These are phyloP conservation scores for Arachis monticola DNA, from an alignment of 331 rosid species.

Conservation along the genomic window DNA sequence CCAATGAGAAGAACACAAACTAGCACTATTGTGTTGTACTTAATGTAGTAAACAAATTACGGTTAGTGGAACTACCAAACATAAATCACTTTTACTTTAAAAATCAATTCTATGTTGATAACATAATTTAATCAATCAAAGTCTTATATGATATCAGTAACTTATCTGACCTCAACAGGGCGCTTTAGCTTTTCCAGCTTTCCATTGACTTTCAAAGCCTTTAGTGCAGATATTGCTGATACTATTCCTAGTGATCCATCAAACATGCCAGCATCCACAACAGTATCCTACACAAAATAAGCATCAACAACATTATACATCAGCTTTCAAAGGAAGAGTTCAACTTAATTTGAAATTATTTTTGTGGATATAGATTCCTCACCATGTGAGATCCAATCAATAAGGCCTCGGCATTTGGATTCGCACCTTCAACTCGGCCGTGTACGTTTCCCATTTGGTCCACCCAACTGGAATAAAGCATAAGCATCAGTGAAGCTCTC, in stretches of 20 bases:
- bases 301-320: conserved; percentile 23
- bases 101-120: too few relatives aligned
- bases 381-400: conserved; percentile 93
- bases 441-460: conserved; percentile 88
- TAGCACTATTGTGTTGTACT: neutral
- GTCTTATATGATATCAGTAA: conserved; percentile 19
- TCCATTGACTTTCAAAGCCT: conserved; percentile 66
- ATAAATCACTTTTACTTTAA: too few relatives aligned
- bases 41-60: neutral
- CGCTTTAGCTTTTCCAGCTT: conserved; percentile 65
- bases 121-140: neutral
- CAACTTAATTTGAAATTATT: conserved; percentile 6
- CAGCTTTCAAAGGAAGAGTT: neutral
- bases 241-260: conserved; percentile 91
- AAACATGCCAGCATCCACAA: conserved; percentile 91
- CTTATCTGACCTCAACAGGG: conserved; percentile 79
- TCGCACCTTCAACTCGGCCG: conserved; percentile 80
- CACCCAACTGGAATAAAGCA: conserved; percentile 78
- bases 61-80: too few relatives aligned
- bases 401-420: conserved; percentile 71
- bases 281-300: conserved; percentile 70
- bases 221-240: conserved; percentile 78
- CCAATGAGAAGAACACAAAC: neutral
- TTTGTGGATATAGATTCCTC: conserved; percentile 30
- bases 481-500: conserved; percentile 43